Evolutionary conservation across 1,139 yeast genomes (phyloP), one percentile per base, ranked within the genome.

Genomic region (Hanseniaspora gamundiae): DNA sequence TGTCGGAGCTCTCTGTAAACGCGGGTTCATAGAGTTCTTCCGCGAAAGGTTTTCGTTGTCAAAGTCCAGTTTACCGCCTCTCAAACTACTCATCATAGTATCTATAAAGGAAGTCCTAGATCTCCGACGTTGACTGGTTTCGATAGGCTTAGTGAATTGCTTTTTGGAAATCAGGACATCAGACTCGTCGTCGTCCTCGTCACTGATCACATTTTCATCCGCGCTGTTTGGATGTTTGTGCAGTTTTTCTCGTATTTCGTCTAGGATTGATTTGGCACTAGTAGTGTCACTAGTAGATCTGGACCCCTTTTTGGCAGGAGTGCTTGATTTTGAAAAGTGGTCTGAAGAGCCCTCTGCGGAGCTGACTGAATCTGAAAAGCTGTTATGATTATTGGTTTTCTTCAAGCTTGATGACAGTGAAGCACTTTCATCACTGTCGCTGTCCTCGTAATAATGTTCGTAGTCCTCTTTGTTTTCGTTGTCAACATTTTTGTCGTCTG

Each of bases 51-150:
- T 16, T 11, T 45, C 49, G 16, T 40, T 22, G 14, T 48, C 50
- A 8, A 26, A 24, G 19, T 48, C 49, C 17, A 41, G 5, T 21
- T 45, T 42, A 5, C 43, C 29, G 7, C 53, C 51, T 26, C 53
- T 45, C 33, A 53, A 47, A 39, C 49, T 53, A 7, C 54, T 49
- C 45, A 55, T 52, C 39, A 51, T 52, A 4, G 56, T 51, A 38
- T 55, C 60, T 27, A 57, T 53, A 36, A 57, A 57, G 0, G 60
- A 56, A n/a, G 53, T 50, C 14, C 57, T 51, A 9, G 53, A 52
- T 6, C 45, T 44, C 3, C 55, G 49, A n/a, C 46, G 48, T 9
- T 45, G 48, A 8, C 41, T 26, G 11, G 35, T 42, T 2, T 39
- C 24, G 3, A 20, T 19, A 19, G 22, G 28, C 14, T 44, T 43